Base-by-base conservation (phyloP, 2,329 filamentous ascomycete genomes). In the Penicillium hordei region DNA sequence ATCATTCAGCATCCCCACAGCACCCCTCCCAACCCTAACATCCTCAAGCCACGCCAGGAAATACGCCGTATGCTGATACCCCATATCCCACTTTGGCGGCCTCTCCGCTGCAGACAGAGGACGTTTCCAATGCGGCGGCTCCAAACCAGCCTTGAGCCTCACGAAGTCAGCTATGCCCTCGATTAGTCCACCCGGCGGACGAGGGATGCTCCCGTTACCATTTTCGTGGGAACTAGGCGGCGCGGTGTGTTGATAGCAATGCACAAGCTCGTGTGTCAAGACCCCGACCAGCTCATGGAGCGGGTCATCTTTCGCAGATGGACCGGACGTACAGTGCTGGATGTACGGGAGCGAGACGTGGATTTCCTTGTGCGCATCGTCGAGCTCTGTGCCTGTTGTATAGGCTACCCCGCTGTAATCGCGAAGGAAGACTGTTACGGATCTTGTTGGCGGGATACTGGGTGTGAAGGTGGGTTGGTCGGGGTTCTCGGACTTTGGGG, bases 91-190 rank as follows among this genome's bases (percentile, higher is more conserved):
- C n/a, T 83, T 81, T 19, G 83, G 83, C 19, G 80, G 76, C 17
- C 73, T 63, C 29, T 84, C 81, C 2, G 78, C 79, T 3, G 72
- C 67, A 44, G 67, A 69, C 3, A 73, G 72, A 25, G 79, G 78
- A 42, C 75, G 75, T 70, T 85, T 88, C 93, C 93, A 97, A 76
- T 97, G 93, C 49, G 90, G 89, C 40, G 93, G 91, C 9, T 81
- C 84, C 29, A 95, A 81, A 0, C 83, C 83, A 49, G 87, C 87
- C 62, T 85, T 86, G 60, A 97, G 77, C 2, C 93, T 84, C 25
- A 97, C 93, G 85, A 91, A 97, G 76, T 97, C 94, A 21, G 93
- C 93, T 52, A 97, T 86, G 0, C 93, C 93, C 75, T 97, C 93
- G 55, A 96, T 88, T 46, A 97, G 75, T 0, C 94, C 94, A 0